Base-by-base conservation (phyloP, 805 yeast genomes). In the Komagataella phaffii region DNA sequence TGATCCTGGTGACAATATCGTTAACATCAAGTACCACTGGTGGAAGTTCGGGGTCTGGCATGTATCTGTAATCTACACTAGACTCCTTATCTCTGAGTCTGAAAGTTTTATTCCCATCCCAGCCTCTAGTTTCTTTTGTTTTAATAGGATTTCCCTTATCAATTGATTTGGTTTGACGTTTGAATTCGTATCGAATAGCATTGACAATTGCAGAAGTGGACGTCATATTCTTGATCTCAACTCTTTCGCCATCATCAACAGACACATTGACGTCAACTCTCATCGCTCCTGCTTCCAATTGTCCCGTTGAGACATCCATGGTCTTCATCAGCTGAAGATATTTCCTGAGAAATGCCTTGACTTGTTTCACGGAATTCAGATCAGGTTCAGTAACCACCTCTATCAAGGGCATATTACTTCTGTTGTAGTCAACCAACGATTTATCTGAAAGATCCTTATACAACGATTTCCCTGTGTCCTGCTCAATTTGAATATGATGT, bases 261-360 rank as follows among this genome's bases (percentile, higher is more conserved):
- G 95, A 85, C n/a, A 93, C 76, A 57, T 93, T 93, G 7, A 88
- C 98, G 61, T 93, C 99, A 3, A 91, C 93, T 59, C 99, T 74
- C 76, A 93, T 84, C 0, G 97, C 93, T 6, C 99, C 99, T 1
- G 89, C 80, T 61, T 93, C 98, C 61, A 93, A 72, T 57, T 90
- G 96, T 14, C 96, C 98, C 0, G 91, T 74, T 56, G 96, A 88
- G 1, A 93, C 78, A 3, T 77, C 79, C 50, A 88, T 63, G 56
- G 79, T 81, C 49, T 83, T 72, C 44, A 91, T 77, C 44, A 88
- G 66, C 18, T 79, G 72, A 60, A 88, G 95, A 55, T 84, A 85
- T 60, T 89, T 89, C 58, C 81, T 84, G 48, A 93, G 78, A 65
- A 91, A 93, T 0, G 85, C 77, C 45, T 78, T 78, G 0, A 95